Evolutionary conservation across 1,284 basidiomycete species (phyloP).

Genomic region (Trichosporon asahii): DNA sequence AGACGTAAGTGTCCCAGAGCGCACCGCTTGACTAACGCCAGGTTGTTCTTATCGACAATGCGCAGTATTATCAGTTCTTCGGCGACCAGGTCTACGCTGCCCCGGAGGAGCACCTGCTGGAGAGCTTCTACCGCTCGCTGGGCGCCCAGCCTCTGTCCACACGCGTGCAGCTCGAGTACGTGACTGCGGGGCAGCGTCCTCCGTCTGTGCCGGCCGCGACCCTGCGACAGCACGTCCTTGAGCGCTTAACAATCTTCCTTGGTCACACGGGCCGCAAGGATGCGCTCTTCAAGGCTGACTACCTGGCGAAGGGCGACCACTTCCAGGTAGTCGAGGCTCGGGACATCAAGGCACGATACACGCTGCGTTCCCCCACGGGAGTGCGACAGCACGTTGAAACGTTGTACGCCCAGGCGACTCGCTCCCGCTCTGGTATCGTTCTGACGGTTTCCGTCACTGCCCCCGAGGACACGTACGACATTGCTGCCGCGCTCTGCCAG

Average conservation of each 20-base stretch:
- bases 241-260: constrained; percentile 85
- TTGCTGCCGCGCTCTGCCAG: constrained; percentile 59
- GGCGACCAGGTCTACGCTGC: constrained; percentile 76
- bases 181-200: constrained; percentile 34
- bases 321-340: constrained; percentile 61
- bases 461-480: constrained; percentile 83
- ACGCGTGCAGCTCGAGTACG: constrained; percentile 72
- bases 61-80: constrained; percentile 70
- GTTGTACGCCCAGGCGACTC: constrained; percentile 67
- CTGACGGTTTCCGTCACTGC: constrained; percentile 71
- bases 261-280: constrained; percentile 77
- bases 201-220: constrained; percentile 33
- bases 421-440: constrained; percentile 59
- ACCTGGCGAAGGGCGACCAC: constrained; percentile 63
- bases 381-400: constrained; percentile 47
- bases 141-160: constrained; percentile 66
- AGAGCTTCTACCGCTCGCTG: constrained; percentile 51
- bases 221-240: constrained; percentile 61
- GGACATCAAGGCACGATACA: constrained; percentile 41
- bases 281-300: constrained; percentile 56
- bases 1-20: constrained; percentile 26
- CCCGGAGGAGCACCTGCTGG: constrained; percentile 61
- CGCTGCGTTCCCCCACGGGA: constrained; percentile 29
- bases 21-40: constrained; percentile 39
- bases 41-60: constrained; percentile 76